Evolutionary conservation across 2,329 filamentous ascomycete genomes (phyloP).

Genomic region (Fonsecaea nubica): DNA sequence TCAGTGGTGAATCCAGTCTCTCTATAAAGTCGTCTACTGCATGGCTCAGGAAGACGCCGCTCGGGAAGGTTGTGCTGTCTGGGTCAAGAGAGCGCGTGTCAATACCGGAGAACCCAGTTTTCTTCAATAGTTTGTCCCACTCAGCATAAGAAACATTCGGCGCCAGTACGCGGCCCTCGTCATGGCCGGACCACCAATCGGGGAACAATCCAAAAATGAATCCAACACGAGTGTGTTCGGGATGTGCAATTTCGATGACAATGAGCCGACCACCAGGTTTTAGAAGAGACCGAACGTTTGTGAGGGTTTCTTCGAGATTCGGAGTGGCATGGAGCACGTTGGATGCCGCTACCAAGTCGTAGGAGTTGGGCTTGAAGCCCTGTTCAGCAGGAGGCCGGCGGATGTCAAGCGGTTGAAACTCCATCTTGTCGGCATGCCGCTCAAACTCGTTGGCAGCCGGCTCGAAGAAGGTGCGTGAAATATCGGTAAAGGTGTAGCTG

Average conservation of each 20-base stretch:
- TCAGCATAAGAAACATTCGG: slow-evolving; percentile 20
- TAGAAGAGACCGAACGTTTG: slow-evolving; percentile 43
- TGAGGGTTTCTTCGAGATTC: slow-evolving; percentile 39
- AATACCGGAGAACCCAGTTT: slow-evolving; percentile 25
- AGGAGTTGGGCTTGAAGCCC: slow-evolving; percentile 42
- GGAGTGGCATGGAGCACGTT: slow-evolving; percentile 47
- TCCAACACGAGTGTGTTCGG: slow-evolving; percentile 18
- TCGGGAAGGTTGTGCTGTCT: slow-evolving; percentile 23
- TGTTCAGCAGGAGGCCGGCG: slow-evolving; percentile 42
- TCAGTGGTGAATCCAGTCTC: neutral
- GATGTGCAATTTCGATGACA: slow-evolving; percentile 24
- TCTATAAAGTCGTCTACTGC: slow-evolving; percentile 15
- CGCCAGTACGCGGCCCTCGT: slow-evolving; percentile 23
- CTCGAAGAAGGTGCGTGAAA: slow-evolving; percentile 38
- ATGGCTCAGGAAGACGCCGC: slow-evolving; percentile 17
- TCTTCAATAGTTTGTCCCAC: slow-evolving; percentile 22
- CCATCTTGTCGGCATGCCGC: slow-evolving; percentile 30
- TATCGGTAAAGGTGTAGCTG: slow-evolving; percentile 39
- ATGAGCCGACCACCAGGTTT: slow-evolving; percentile 32
- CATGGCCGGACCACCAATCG: slow-evolving; percentile 42
- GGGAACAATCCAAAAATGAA: slow-evolving; percentile 38
- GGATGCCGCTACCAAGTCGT: slow-evolving; percentile 47
- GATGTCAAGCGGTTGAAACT: slow-evolving; percentile 45
- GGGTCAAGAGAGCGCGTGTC: slow-evolving; percentile 13
- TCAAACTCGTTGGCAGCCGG: slow-evolving; percentile 25